Evolutionary conservation across 106 monocot genomes (phyloP).

Genomic region (Allium fistulosum): DNA sequence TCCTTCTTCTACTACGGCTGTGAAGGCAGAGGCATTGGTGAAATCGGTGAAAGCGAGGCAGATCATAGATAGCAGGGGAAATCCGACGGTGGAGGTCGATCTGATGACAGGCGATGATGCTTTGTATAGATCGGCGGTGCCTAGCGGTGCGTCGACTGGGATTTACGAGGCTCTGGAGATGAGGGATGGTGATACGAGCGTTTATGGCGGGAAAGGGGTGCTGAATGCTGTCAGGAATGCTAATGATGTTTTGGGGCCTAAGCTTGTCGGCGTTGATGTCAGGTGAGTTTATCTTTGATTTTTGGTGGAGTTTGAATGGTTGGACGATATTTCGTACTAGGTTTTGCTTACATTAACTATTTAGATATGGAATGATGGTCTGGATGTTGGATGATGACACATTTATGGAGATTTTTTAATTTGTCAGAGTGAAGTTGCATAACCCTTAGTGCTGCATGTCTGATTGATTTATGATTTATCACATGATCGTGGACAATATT

Average conservation of each 20-base stretch:
- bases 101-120: slow-evolving; percentile 31
- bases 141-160: slow-evolving; percentile 94
- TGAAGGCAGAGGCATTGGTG: slow-evolving; percentile 16
- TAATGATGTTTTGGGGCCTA: slow-evolving; percentile 68
- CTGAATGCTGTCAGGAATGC: slow-evolving; percentile 68
- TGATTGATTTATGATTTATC: too few species aligned
- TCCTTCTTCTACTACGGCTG: slow-evolving; percentile 2
- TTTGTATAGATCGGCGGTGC: slow-evolving; percentile 80
- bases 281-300: slow-evolving; percentile 24
- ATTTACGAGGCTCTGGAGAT: slow-evolving; percentile 95
- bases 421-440: too few species aligned
- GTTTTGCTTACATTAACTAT: too few species aligned
- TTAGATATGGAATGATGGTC: too few species aligned
- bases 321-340: too few species aligned
- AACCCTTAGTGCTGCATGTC: too few species aligned
- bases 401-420: too few species aligned
- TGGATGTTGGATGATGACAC: too few species aligned
- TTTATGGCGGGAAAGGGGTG: slow-evolving; percentile 90
- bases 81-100: slow-evolving; percentile 96
- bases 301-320: neutral
- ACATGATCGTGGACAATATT: too few species aligned
- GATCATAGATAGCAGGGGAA: slow-evolving; percentile 92
- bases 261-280: slow-evolving; percentile 77
- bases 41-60: slow-evolving; percentile 73
- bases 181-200: slow-evolving; percentile 72